Percentiles rank a stretch among this genome's conserved stretches.
These are phyloP conservation scores for Pisolithus microcarpus DNA, from an alignment of 768 basidiomycete species.

Conservation along the genomic window DNA sequence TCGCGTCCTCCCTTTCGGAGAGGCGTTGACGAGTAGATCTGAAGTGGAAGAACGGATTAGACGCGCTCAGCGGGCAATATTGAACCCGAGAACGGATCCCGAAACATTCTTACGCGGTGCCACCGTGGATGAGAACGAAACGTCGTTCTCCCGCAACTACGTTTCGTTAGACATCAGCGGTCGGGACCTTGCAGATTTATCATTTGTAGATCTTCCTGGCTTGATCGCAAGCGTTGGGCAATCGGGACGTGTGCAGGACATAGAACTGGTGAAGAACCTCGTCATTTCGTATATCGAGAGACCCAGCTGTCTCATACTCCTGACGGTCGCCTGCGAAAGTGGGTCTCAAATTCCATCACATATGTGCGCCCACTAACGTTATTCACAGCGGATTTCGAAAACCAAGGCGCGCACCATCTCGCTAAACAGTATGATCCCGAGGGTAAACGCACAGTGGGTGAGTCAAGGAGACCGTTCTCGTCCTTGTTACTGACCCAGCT, in stretches of 20 bases:
- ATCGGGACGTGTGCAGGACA: slow-evolving; percentile 37
- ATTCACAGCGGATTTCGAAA: slow-evolving; percentile 48
- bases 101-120: slow-evolving; percentile 13
- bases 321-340: slow-evolving; percentile 47
- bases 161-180: slow-evolving; percentile 37
- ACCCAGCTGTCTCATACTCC: slow-evolving; percentile 47
- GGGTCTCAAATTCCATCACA: slow-evolving; percentile 20
- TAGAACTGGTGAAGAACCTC: slow-evolving; percentile 42
- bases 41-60: slow-evolving; percentile 48
- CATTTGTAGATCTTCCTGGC: slow-evolving; percentile 38
- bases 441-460: slow-evolving; percentile 48
- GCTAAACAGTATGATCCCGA: slow-evolving; percentile 40
- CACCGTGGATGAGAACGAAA: slow-evolving; percentile 6
- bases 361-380: background rate
- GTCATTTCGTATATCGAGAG: slow-evolving; percentile 40
- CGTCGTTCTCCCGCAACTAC: slow-evolving; percentile 34
- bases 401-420: slow-evolving; percentile 46
- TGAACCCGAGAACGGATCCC: slow-evolving; percentile 35
- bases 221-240: slow-evolving; percentile 39
- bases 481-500: background rate
- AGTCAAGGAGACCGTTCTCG: background rate
- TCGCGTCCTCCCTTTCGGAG: slow-evolving; percentile 36
- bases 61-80: slow-evolving; percentile 53
- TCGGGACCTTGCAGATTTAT: slow-evolving; percentile 31
- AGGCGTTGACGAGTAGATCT: slow-evolving; percentile 30